These are phyloP conservation scores for Neurospora tetrasperma DNA, from an alignment of 495 filamentous ascomycete genomes.

Conservation along the genomic window DNA sequence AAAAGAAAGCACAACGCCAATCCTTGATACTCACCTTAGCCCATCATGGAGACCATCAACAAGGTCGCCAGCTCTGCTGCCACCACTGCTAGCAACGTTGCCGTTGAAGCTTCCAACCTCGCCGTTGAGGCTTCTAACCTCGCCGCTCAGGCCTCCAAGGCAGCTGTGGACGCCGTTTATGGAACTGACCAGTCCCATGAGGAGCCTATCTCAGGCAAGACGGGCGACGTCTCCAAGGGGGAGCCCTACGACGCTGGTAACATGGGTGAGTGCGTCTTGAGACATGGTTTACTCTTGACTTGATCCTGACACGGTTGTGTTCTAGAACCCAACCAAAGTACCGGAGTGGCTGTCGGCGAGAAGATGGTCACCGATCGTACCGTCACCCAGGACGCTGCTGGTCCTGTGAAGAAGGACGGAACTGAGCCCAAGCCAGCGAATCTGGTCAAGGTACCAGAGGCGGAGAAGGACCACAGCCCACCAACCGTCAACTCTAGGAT, in stretches of 20 bases:
- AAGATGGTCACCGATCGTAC: neutral
- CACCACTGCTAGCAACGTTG: neutral
- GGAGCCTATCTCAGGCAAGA: slow-evolving; percentile 44
- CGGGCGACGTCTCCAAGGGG: slow-evolving; percentile 43
- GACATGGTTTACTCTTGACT: neutral
- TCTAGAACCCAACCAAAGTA: neutral
- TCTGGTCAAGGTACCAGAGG: neutral
- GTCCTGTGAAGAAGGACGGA: neutral
- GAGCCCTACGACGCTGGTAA: slow-evolving; percentile 52
- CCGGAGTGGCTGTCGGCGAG: neutral
- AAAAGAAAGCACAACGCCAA: neutral
- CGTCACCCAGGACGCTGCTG: neutral
- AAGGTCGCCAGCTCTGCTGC: slow-evolving; percentile 26
- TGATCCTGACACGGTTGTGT: neutral
- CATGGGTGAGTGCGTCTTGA: slow-evolving; percentile 22
- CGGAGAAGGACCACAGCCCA: neutral
- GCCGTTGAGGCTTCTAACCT: neutral
- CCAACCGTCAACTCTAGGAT: neutral
- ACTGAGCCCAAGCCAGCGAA: neutral
- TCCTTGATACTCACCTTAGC: neutral
- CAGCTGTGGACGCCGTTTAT: slow-evolving; percentile 41
- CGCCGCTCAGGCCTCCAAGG: neutral
- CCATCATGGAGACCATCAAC: slow-evolving; percentile 45
- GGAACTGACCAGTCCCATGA: slow-evolving; percentile 29
- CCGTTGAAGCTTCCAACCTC: neutral